Evolutionary conservation across 2,329 filamentous ascomycete genomes (phyloP).

Genomic region (Coniochaeta hoffmannii): DNA sequence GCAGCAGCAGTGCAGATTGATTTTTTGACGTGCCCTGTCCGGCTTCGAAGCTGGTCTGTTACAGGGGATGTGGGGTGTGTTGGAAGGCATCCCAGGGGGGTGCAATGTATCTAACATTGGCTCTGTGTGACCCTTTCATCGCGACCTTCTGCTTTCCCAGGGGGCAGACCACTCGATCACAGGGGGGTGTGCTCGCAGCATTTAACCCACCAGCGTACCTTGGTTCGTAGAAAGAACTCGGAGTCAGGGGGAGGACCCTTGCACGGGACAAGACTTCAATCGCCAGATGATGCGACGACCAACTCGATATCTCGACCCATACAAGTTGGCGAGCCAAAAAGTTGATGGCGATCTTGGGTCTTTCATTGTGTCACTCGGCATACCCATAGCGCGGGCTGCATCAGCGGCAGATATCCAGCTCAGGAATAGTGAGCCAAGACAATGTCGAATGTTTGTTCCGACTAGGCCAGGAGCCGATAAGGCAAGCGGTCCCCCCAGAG

Average conservation of each 20-base stretch:
- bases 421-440: too few species aligned
- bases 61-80: conserved; percentile 3
- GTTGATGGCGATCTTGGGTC: too few species aligned
- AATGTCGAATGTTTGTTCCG: too few species aligned
- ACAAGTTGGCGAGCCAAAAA: not conserved
- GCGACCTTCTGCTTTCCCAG: not conserved
- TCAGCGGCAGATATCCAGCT: too few species aligned
- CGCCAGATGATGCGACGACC: not conserved
- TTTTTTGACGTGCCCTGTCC: not conserved
- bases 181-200: not conserved
- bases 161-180: not conserved
- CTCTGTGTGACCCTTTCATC: not conserved
- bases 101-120: not conserved
- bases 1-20: not conserved
- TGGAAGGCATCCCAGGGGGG: not conserved
- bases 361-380: not conserved
- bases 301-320: not conserved
- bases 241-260: not conserved
- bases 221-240: not conserved
- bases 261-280: not conserved
- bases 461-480: too few species aligned
- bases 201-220: not conserved
- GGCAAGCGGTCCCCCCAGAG: too few species aligned
- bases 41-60: conserved; percentile 1
- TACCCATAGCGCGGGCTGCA: too few species aligned